These are phyloP conservation scores for Cutaneotrichosporon cavernicola DNA, from an alignment of 1,284 basidiomycete species.

Conservation along the genomic window DNA sequence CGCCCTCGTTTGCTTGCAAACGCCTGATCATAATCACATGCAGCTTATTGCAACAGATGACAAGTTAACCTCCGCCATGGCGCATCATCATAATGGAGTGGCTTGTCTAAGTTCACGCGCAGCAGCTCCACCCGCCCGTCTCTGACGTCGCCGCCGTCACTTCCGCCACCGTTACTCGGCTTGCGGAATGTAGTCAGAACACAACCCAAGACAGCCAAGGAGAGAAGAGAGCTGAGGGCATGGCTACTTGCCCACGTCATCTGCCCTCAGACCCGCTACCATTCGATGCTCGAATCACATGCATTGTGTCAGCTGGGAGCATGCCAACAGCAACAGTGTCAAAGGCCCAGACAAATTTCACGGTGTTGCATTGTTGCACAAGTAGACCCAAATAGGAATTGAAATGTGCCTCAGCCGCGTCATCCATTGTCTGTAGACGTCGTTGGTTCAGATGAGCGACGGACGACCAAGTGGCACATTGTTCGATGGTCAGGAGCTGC, in stretches of 20 bases:
- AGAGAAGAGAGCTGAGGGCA: not conserved
- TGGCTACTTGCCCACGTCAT: not conserved
- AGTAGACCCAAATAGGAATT: not conserved
- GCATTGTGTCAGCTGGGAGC: too few species aligned
- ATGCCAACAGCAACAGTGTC: not conserved
- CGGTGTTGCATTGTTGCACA: not conserved
- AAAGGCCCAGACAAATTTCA: not conserved
- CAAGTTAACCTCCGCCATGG: not conserved
- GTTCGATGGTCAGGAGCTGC: not conserved
- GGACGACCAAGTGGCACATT: not conserved
- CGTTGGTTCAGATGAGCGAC: too few species aligned
- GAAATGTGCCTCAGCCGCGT: not conserved
- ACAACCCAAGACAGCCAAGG: not conserved
- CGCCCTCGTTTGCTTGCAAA: too few species aligned
- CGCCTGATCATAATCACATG: too few species aligned
- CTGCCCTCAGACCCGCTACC: not conserved
- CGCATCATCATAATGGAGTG: not conserved
- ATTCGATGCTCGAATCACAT: too few species aligned
- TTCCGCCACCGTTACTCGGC: not conserved
- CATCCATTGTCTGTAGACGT: not conserved
- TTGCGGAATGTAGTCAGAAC: not conserved
- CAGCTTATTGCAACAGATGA: too few species aligned
- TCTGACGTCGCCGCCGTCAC: not conserved
- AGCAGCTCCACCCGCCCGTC: not conserved
- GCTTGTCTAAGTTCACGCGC: not conserved